Percentiles rank a stretch among this genome's conserved stretches.
Conservation (phyloP, 345 rosid species). For the Erodium maritimum region DNA sequence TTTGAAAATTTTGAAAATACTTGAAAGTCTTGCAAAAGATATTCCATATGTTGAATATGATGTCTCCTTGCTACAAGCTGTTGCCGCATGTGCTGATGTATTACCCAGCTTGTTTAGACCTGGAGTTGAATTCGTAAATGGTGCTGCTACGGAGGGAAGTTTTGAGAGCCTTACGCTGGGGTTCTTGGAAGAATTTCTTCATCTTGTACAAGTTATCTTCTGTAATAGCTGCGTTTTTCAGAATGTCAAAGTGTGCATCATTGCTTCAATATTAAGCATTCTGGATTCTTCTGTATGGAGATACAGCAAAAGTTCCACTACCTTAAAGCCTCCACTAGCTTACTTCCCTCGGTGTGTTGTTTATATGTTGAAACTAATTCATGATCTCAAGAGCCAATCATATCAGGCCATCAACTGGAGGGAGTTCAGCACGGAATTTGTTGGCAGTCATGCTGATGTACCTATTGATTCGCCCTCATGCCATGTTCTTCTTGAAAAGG, state of each 20-base stretch:
- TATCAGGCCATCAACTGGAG: slow-evolving; percentile 39
- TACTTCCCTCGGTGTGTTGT: slow-evolving; percentile 69
- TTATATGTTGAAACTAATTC: slow-evolving; percentile 48
- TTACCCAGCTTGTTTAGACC: slow-evolving; percentile 47
- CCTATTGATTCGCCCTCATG: slow-evolving; percentile 33
- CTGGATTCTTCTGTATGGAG: slow-evolving; percentile 71
- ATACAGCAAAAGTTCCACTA: slow-evolving; percentile 38
- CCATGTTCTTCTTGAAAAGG: slow-evolving; percentile 37
- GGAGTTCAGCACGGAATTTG: slow-evolving; percentile 28
- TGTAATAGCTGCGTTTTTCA: slow-evolving; percentile 42
- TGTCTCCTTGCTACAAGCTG: slow-evolving; percentile 43
- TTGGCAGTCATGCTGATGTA: slow-evolving; percentile 17
- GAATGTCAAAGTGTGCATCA: slow-evolving; percentile 60
- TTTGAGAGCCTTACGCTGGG: slow-evolving; percentile 56
- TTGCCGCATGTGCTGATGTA: slow-evolving; percentile 54
- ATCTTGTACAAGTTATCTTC: slow-evolving; percentile 58
- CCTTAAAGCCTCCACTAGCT: slow-evolving; percentile 49
- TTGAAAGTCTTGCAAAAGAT: slow-evolving; percentile 48
- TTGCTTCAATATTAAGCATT: slow-evolving; percentile 55
- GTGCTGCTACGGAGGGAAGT: slow-evolving; percentile 47
- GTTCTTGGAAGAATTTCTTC: slow-evolving; percentile 76
- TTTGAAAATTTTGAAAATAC: slow-evolving; percentile 71
- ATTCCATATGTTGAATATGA: slow-evolving; percentile 53
- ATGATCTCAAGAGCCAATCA: slow-evolving; percentile 55
- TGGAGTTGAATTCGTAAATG: slow-evolving; percentile 50